A percentile compares a stretch with the other conserved stretches of the same genome.
Conservation (phyloP, 306 rosid genomes). For the Quillaja saponaria region DNA sequence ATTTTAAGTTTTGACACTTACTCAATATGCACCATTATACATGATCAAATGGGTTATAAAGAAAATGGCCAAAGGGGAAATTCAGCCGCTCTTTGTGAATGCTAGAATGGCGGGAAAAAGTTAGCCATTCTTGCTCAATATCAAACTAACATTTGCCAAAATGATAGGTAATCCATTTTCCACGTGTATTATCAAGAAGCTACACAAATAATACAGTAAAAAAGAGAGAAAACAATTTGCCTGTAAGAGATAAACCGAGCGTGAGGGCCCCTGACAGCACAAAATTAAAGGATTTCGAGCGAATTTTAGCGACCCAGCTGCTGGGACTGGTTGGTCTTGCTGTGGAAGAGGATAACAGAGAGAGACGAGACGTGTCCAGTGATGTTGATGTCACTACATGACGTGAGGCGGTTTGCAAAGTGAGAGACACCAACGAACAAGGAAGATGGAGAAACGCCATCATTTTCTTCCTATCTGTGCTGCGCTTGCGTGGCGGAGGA, state of each 20-base stretch:
- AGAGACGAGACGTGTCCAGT: constrained; percentile 42
- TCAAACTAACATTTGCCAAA: no score
- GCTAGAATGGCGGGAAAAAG: no score
- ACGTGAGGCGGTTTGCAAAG: constrained; percentile 23
- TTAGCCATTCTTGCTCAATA: no score
- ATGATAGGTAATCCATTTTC: no score
- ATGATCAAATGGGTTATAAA: no score
- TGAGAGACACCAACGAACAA: constrained; percentile 26
- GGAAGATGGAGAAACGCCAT: constrained; percentile 51
- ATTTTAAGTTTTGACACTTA: not conserved
- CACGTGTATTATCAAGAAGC: no score
- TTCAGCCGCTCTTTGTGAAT: no score
- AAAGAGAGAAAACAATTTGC: constrained; percentile 23
- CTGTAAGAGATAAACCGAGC: constrained; percentile 61
- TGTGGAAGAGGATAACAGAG: constrained; percentile 24
- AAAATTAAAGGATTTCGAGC: constrained; percentile 51
- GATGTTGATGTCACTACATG: constrained; percentile 18
- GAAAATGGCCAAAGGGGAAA: no score
- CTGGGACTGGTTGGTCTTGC: constrained; percentile 24
- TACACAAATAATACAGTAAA: no score
- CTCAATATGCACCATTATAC: no score
- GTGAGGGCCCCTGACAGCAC: constrained; percentile 71
- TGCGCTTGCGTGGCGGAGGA: not conserved
- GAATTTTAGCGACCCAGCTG: constrained; percentile 32
- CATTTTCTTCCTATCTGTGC: constrained; percentile 4